Base-by-base conservation (phyloP, 257 asterid genomes). In the Solanum dulcamara region DNA sequence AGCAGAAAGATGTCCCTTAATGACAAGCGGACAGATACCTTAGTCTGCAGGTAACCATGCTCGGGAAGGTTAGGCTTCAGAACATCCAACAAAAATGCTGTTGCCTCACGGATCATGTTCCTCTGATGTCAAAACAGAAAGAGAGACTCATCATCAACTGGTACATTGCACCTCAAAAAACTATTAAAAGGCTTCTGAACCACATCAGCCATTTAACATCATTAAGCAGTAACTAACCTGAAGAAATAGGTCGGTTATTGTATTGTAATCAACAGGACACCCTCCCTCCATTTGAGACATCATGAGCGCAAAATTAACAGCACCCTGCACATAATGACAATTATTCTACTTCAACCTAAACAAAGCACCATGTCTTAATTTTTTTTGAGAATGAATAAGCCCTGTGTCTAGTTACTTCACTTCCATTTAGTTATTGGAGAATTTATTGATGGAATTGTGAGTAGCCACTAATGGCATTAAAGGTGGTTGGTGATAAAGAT, bases 241-340 rank as follows among this genome's bases (percentile, higher is more conserved):
- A 86, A 97, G 99, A 90, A 97, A 97, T 83, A 97, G 97, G 91
- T 97, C 99, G 0, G 99, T 95, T 81, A 97, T 97, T 87, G 99
- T 97, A 87, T 97, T 97, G 93, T 94, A 97, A 90, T 97, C 99
- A 88, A 97, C 90, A 8, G 99, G 99, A 77, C 99, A 97, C 11
- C 99, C 99, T 86, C 99, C 99, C 89, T 97, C 99, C 99, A 97
- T 97, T 93, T 97, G 99, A 81, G 99, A 97, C 99, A 97, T 95
- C 99, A 97, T 97, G 83, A 95, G 98, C 51, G 99, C 96, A 93
- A 97, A 97, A 92, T 97, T 97, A 85, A 97, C 99, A 85, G 99
- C 99, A 87, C 99, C 99, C 99, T 97, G 90, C 84, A 86, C 42
- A 90, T 71, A 87, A 72, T 77, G 85, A 79, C 42, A 22, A 67